Evolutionary conservation across 768 basidiomycete genomes (phyloP), one percentile per base, ranked within the genome.

Genomic region (Lepiota subincarnata): DNA sequence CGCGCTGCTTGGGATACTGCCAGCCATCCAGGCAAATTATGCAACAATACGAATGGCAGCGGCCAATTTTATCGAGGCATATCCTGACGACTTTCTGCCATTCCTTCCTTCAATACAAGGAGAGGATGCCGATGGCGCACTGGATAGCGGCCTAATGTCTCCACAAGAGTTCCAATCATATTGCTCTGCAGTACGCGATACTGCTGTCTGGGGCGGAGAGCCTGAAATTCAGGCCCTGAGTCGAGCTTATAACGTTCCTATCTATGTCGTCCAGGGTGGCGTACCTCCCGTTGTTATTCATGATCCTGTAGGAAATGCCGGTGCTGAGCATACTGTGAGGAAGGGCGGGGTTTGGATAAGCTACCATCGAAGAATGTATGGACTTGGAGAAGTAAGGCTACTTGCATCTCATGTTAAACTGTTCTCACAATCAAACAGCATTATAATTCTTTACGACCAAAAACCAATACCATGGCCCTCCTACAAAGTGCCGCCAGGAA

Each of bases 121-220:
- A 6, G 92, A 90, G 58, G 89, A 90, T 64, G 79, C 79, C 14
- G 70, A 71, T 1, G 88, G 83, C 14, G 78, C 84, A 8, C 74
- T 74, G 16, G 79, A 83, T 38, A 70, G 80, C 20, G 92, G 90
- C 3, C 60, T 92, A 8, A 93, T 98, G 85, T 80, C 74, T 10
- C 75, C 71, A 18, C 64, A 67, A 40, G 76, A 85, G 62, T 92
- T 89, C 61, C 71, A 79, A 46, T 70, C 72, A 50, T 98, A 99
- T 66, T 97, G 94, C 65, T 68, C 71, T 52, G 75, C 78, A 10
- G 84, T 99, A 24, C 83, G 84, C 38, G 78, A 87, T 65, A 95
- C 93, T 19, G 86, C 83, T n/a, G 80, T 84, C 26, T 98, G 97
- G 97, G 97, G 97, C 45, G 96, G 97, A 34, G 94, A 98, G 71